A percentile compares a stretch with the other conserved stretches of the same genome.
These are phyloP conservation scores for Lactuca sativa DNA, from an alignment of 129 eudicot genomes.

Conservation along the genomic window DNA sequence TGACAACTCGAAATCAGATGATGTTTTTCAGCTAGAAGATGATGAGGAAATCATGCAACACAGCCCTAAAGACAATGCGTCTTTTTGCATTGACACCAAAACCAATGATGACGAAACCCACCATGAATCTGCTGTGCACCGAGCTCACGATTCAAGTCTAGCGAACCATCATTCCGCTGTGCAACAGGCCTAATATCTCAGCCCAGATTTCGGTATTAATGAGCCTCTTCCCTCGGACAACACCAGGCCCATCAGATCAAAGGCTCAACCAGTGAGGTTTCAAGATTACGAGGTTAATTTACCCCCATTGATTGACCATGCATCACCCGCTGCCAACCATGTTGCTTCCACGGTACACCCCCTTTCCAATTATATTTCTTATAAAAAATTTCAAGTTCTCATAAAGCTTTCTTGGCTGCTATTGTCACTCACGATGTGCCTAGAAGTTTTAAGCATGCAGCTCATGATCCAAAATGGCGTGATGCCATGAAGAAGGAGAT, in stretches of 20 bases:
- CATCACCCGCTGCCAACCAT: background rate
- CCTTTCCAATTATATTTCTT: background rate
- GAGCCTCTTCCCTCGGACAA: no score
- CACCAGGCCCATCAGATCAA: background rate
- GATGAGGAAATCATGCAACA: no score
- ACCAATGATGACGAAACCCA: background rate
- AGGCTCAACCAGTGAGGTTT: background rate
- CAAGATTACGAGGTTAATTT: background rate
- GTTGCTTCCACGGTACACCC: slow-evolving; percentile 10
- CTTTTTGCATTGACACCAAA: background rate
- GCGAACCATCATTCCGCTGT: no score
- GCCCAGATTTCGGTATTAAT: no score
- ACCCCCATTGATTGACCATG: background rate
- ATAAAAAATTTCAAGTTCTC: no score
- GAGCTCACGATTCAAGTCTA: no score
- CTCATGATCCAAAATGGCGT: background rate
- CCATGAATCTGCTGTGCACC: no score
- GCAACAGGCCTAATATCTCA: no score
- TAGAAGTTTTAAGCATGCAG: background rate
- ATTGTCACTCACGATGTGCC: background rate
- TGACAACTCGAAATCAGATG: no score
- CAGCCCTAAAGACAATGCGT: no score
- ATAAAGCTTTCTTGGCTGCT: slow-evolving; percentile 7
- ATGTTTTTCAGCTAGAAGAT: no score
- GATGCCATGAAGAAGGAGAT: background rate